These are phyloP conservation scores for Centaurea solstitialis DNA, from an alignment of 129 eudicot species.

Conservation along the genomic window DNA sequence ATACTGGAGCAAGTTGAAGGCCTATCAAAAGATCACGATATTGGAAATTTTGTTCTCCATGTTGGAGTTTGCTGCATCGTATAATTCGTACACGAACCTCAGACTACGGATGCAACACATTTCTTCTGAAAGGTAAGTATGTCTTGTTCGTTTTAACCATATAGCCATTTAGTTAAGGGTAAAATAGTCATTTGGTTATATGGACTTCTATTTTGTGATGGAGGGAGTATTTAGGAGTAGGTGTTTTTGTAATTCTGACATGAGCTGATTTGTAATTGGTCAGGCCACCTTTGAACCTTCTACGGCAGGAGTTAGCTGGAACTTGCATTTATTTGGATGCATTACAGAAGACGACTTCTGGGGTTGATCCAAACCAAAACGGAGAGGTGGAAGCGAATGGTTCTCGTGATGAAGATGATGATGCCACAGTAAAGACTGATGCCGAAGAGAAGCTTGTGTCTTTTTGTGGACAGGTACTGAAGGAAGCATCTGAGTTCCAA, in stretches of 20 bases:
- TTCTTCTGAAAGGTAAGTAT: slow-evolving; percentile 77
- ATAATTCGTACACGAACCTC: slow-evolving; percentile 89
- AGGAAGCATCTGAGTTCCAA: slow-evolving; percentile 96
- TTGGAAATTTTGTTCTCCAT: slow-evolving; percentile 86
- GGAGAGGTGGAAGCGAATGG: slow-evolving; percentile 19
- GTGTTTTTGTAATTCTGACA: slow-evolving; percentile 16
- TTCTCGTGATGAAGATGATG: slow-evolving; percentile 36
- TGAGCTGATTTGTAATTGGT: slow-evolving; percentile 27
- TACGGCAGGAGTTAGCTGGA: slow-evolving; percentile 94
- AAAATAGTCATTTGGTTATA: background rate
- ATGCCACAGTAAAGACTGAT: slow-evolving; percentile 24
- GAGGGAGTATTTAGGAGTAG: background rate
- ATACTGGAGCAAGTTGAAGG: slow-evolving; percentile 82
- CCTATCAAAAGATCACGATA: slow-evolving; percentile 67
- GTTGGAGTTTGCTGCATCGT: slow-evolving; percentile 93
- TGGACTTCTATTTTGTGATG: background rate
- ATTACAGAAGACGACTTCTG: slow-evolving; percentile 78
- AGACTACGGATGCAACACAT: slow-evolving; percentile 87
- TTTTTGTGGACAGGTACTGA: slow-evolving; percentile 82
- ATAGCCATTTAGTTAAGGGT: background rate
- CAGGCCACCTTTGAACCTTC: slow-evolving; percentile 96
- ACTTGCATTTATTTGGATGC: slow-evolving; percentile 84
- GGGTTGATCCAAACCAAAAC: slow-evolving; percentile 27
- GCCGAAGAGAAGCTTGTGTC: slow-evolving; percentile 92
- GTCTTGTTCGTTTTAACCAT: background rate